Evolutionary conservation across 352 stramenopile genomes (phyloP).

Genomic region (Pythium dissotocum): DNA sequence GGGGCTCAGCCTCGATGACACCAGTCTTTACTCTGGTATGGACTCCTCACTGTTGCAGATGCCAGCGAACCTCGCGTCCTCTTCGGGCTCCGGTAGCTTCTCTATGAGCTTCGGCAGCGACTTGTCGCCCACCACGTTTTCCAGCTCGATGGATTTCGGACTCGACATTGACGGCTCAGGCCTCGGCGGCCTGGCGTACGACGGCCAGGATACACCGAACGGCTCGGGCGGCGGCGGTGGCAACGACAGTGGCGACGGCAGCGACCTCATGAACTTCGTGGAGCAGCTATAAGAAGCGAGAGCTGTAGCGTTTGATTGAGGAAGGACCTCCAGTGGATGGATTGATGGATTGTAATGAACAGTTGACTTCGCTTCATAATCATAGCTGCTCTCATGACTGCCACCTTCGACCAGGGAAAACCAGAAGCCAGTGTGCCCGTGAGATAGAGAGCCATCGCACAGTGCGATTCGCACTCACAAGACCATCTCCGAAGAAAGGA

Average conservation of each 20-base stretch:
- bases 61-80: constrained; percentile 44
- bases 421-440: no score
- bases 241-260: constrained; percentile 45
- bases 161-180: constrained; percentile 69
- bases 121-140: constrained; percentile 63
- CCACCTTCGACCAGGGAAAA: no score
- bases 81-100: constrained; percentile 40
- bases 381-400: no score
- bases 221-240: constrained; percentile 27
- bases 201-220: constrained; percentile 38
- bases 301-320: background rate
- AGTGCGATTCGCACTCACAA: no score
- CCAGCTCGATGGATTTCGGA: constrained; percentile 52
- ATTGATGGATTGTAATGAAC: background rate
- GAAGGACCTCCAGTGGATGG: background rate
- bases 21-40: constrained; percentile 56
- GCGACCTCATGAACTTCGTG: constrained; percentile 76
- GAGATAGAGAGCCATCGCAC: no score
- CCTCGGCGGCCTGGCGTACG: constrained; percentile 35
- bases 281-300: constrained; percentile 54
- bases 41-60: constrained; percentile 60
- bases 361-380: background rate
- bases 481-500: no score
- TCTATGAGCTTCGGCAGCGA: constrained; percentile 64
- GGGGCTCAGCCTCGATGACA: constrained; percentile 53